Evolutionary conservation across 2,329 filamentous ascomycete genomes (phyloP).

Genomic region (Microcera coccophila): DNA sequence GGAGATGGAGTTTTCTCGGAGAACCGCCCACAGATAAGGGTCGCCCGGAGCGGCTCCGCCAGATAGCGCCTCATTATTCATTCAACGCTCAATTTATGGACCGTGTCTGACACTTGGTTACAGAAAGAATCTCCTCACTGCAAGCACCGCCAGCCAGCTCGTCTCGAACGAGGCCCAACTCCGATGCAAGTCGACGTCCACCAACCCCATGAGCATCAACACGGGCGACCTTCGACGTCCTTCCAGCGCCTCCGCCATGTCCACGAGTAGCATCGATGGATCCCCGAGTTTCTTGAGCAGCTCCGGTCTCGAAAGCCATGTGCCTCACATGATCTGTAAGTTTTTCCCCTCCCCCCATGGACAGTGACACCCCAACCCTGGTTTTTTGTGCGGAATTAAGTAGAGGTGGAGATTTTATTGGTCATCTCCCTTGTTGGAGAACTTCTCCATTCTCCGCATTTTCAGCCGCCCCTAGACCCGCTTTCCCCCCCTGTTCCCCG

Average conservation of each 20-base stretch:
- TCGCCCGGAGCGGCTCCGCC: slow-evolving; percentile 9
- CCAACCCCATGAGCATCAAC: slow-evolving; percentile 25
- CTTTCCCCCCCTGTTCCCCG: slow-evolving; percentile 22
- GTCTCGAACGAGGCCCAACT: slow-evolving; percentile 44
- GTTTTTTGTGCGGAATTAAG: slow-evolving; percentile 16
- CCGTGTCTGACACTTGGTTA: slow-evolving; percentile 6
- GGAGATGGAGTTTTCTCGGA: background rate
- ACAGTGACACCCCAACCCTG: slow-evolving; percentile 10
- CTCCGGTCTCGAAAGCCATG: slow-evolving; percentile 39
- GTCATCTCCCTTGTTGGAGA: slow-evolving; percentile 19
- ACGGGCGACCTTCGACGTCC: slow-evolving; percentile 38
- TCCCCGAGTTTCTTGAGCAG: slow-evolving; percentile 24
- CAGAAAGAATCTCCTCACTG: slow-evolving; percentile 44
- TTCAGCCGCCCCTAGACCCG: slow-evolving; percentile 19
- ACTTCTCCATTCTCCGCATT: slow-evolving; percentile 27
- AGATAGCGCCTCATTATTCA: slow-evolving; percentile 16
- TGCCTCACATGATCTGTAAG: slow-evolving; percentile 49
- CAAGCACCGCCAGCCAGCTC: slow-evolving; percentile 34
- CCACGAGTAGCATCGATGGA: slow-evolving; percentile 30
- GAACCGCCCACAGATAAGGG: slow-evolving; percentile 1
- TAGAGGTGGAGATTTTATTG: slow-evolving; percentile 15
- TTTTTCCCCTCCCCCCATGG: slow-evolving; percentile 14
- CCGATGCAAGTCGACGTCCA: slow-evolving; percentile 37
- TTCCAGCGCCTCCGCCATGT: slow-evolving; percentile 34
- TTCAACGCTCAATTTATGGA: slow-evolving; percentile 1